Conservation (phyloP, 495 filamentous ascomycete species). For the Trichoderma gamsii region DNA sequence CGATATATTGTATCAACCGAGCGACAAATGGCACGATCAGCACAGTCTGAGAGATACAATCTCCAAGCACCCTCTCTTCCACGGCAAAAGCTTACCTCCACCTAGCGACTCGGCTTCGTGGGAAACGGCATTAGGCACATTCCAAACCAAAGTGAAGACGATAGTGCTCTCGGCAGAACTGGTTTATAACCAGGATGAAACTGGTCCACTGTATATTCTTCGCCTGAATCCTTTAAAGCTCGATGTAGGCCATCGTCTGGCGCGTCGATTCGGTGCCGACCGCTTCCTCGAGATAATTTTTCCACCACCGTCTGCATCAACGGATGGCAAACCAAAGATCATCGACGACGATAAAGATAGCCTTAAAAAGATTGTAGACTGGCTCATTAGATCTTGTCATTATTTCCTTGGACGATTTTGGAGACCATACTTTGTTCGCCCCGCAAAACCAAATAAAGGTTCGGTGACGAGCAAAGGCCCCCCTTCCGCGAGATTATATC, state of each 20-base stretch:
- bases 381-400: constrained; percentile 35
- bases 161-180: constrained; percentile 32
- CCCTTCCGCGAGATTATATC: constrained; percentile 25
- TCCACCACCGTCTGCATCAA: constrained; percentile 26
- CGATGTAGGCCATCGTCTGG: constrained; percentile 37
- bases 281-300: constrained; percentile 41
- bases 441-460: constrained; percentile 29
- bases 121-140: constrained; percentile 31
- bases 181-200: constrained; percentile 26
- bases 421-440: constrained; percentile 41
- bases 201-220: constrained; percentile 27
- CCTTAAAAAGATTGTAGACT: constrained; percentile 21
- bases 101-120: constrained; percentile 31
- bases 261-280: constrained; percentile 42
- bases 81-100: constrained; percentile 38
- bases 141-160: constrained; percentile 25
- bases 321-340: constrained; percentile 21
- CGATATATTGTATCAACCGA: constrained; percentile 30
- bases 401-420: constrained; percentile 37
- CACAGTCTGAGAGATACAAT: constrained; percentile 32
- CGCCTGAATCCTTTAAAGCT: constrained; percentile 34
- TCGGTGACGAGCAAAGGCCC: not conserved
- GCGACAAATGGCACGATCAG: constrained; percentile 27
- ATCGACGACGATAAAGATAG: not conserved
- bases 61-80: constrained; percentile 26